Base-by-base conservation (phyloP, 2,329 filamentous ascomycete species). In the Cladophialophora carrionii region DNA sequence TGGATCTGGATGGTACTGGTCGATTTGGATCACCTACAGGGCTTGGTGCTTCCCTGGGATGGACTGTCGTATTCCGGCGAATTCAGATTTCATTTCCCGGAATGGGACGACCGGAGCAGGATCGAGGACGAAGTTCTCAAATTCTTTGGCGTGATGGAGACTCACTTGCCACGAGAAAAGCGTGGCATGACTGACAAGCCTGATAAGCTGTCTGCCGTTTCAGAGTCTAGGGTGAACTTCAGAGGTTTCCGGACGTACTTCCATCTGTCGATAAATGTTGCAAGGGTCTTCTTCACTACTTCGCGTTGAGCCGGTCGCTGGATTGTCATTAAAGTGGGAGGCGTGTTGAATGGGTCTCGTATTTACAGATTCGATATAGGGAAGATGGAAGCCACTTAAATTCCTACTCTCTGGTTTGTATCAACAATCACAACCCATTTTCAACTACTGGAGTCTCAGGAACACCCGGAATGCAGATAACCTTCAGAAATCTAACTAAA, bases 81-180 rank as follows among this genome's bases (percentile, higher is more conserved):
- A 22, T 57, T 57, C 55, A 57, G 22, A 46, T 43, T 37, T 22
- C 55, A 57, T 46, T 58, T 43, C 43, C 56, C 56, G 20, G 56
- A 48, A 1, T 46, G 31, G 37, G n/a, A 43, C 9, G 24, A 34
- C 43, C 48, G 37, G 34, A 32, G 9, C 31, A 46, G 32, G 56
- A 58, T 58, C 24, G 37, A 58, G 37, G 24, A 26, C 9, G 56
- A 58, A 3, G 22, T 58, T 46, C 8, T 58, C 12, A 41, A 48
- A 10, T 49, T 58, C 37, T 58, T 58, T 48, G 37, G 37, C 17
- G 32, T 8, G 24, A 48, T 29, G 32, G 20, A 29, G 56, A 58
- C 37, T 43, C 37, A 29, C 9, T 49, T n/a, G 56, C 37, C 3
- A 58, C 49, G 22, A 12, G 31, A 37, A 43, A 58, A 10, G 56